A percentile compares a stretch with the other conserved stretches of the same genome.
phyloP scores from a whole-genome alignment of 805 yeast genomes.

The Myxozyma nipponensis region DNA sequence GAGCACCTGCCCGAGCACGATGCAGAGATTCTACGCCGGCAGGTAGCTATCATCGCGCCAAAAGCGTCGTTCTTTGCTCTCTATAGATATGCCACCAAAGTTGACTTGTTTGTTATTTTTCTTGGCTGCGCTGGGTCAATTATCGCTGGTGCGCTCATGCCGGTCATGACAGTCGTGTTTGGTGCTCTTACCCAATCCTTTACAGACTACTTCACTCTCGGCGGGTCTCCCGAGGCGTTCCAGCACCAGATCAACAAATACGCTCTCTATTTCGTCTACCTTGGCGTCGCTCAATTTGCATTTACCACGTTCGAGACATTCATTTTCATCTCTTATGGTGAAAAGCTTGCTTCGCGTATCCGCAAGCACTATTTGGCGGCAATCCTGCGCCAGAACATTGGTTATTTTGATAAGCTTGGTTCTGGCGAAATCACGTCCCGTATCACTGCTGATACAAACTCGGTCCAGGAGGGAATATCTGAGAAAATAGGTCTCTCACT shows the following conservation, averaged over 20 bases:
- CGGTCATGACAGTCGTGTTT: constrained; percentile 41
- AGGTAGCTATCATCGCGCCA: constrained; percentile 30
- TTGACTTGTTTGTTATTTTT: constrained; percentile 14
- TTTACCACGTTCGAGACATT: constrained; percentile 35
- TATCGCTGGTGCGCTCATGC: constrained; percentile 35
- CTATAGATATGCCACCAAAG: constrained; percentile 37
- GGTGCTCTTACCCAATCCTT: constrained; percentile 41
- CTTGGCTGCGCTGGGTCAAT: constrained; percentile 36
- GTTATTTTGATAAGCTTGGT: constrained; percentile 43
- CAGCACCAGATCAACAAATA: constrained; percentile 36
- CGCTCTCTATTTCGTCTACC: constrained; percentile 41
- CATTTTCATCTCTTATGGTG: constrained; percentile 41
- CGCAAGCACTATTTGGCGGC: constrained; percentile 39
- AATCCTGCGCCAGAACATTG: constrained; percentile 42
- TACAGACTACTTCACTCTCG: constrained; percentile 39
- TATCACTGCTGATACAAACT: constrained; percentile 42
- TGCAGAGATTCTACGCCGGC: constrained; percentile 36
- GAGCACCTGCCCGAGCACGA: constrained; percentile 34
- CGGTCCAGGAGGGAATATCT: constrained; percentile 43
- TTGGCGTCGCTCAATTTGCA: constrained; percentile 37
- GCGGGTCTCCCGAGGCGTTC: constrained; percentile 38
- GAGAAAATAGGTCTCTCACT: constrained; percentile 41
- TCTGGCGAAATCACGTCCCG: constrained; percentile 44
- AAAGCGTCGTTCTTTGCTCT: constrained; percentile 31
- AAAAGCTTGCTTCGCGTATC: constrained; percentile 40